Evolutionary conservation across 345 rosid genomes (phyloP).

Genomic region (Acer negundo): DNA sequence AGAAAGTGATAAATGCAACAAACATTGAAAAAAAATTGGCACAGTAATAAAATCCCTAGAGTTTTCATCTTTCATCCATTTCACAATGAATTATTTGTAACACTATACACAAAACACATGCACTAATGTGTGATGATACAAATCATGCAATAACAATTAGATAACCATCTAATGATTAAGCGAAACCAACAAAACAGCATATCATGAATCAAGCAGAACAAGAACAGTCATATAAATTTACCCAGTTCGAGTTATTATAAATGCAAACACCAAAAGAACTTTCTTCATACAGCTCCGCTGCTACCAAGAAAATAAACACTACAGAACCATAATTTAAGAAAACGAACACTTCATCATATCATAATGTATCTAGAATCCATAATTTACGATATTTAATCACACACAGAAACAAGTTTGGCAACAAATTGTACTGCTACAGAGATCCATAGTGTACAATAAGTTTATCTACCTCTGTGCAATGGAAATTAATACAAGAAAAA

Average conservation of each 20-base stretch:
- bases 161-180: not conserved
- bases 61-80: not conserved
- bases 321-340: not conserved
- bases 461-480: slow-evolving; percentile 8
- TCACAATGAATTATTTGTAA: not conserved
- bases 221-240: not conserved
- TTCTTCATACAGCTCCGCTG: not conserved
- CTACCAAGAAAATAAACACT: not conserved
- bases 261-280: not conserved
- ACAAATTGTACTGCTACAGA: not conserved
- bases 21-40: not conserved
- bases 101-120: not conserved
- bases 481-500: slow-evolving; percentile 4
- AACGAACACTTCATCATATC: not conserved
- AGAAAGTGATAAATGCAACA: not conserved
- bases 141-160: not conserved
- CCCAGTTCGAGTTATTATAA: slow-evolving; percentile 3
- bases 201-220: not conserved
- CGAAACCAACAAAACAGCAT: not conserved
- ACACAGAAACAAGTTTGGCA: not conserved
- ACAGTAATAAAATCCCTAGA: not conserved
- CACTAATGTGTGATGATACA: not conserved
- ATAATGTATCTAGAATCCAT: not conserved
- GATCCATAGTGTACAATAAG: not conserved
- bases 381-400: slow-evolving; percentile 9